Evolutionary conservation across 2,329 filamentous ascomycete species (phyloP).

Genomic region (Phialocephala subalpina): DNA sequence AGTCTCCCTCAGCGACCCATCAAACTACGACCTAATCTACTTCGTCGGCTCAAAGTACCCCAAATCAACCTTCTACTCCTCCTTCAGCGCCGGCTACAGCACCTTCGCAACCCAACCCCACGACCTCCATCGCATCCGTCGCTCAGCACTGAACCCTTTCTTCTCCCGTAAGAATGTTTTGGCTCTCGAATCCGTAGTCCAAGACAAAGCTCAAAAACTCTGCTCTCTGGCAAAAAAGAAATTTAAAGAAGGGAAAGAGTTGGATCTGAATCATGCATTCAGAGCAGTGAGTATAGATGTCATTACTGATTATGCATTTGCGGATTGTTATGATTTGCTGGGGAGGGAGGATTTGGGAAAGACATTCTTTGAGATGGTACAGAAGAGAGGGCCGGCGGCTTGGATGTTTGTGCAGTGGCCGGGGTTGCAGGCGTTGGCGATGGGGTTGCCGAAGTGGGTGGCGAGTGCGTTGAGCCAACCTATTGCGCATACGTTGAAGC

Average conservation of each 20-base stretch:
- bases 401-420: constrained; percentile 37
- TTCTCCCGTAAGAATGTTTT: constrained; percentile 43
- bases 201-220: constrained; percentile 38
- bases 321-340: constrained; percentile 41
- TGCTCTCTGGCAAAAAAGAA: constrained; percentile 18
- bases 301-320: constrained; percentile 45
- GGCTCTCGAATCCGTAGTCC: constrained; percentile 40
- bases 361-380: constrained; percentile 41
- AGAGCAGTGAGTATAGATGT: constrained; percentile 42
- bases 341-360: constrained; percentile 38
- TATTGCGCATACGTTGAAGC: constrained; percentile 31
- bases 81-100: constrained; percentile 19
- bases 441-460: constrained; percentile 37
- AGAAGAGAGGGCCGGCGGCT: constrained; percentile 35
- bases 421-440: constrained; percentile 26
- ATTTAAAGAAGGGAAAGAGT: constrained; percentile 25
- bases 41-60: constrained; percentile 30
- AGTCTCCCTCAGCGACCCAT: constrained; percentile 40
- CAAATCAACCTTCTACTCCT: constrained; percentile 34
- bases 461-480: constrained; percentile 35
- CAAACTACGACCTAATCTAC: constrained; percentile 40
- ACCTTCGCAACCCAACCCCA: constrained; percentile 17
- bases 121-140: constrained; percentile 19
- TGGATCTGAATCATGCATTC: constrained; percentile 41
- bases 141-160: constrained; percentile 38